phyloP scores from a whole-genome alignment of 306 rosid genomes.

The Vachellia collinsii region DNA sequence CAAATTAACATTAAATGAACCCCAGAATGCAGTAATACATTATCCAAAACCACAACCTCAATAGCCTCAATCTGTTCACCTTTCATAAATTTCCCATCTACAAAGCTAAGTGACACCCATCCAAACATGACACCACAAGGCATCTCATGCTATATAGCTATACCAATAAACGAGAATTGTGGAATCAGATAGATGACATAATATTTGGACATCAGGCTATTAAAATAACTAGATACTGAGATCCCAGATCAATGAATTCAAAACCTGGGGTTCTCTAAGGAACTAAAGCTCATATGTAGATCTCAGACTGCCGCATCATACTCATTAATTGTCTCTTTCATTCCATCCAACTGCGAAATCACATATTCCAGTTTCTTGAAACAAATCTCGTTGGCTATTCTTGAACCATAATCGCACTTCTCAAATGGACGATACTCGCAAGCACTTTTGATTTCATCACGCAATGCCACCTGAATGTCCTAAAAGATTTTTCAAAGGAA shows the following conservation, averaged over 20 bases:
- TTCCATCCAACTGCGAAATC: conserved; percentile 68
- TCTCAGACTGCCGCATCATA: conserved; percentile 57
- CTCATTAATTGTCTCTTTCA: conserved; percentile 70
- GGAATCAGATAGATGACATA: neutral
- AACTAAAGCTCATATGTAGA: neutral
- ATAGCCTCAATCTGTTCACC: neutral
- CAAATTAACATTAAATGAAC: neutral
- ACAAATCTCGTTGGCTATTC: conserved; percentile 83
- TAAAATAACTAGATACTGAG: neutral
- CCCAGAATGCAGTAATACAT: neutral
- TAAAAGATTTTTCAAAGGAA: conserved; percentile 20
- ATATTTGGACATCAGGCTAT: neutral
- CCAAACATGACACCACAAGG: neutral
- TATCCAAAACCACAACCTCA: neutral
- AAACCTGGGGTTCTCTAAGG: neutral
- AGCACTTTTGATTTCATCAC: conserved; percentile 89
- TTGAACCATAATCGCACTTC: conserved; percentile 84
- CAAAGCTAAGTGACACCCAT: neutral
- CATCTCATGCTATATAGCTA: neutral
- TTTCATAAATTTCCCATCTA: neutral
- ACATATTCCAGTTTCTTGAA: conserved; percentile 74
- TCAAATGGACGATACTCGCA: conserved; percentile 94
- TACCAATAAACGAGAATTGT: neutral
- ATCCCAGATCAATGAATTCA: neutral
- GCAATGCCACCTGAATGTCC: conserved; percentile 89